A percentile compares a stretch with the other conserved stretches of the same genome.
phyloP scores from a whole-genome alignment of 805 yeast genomes.

The Wickerhamiella lipophila region DNA sequence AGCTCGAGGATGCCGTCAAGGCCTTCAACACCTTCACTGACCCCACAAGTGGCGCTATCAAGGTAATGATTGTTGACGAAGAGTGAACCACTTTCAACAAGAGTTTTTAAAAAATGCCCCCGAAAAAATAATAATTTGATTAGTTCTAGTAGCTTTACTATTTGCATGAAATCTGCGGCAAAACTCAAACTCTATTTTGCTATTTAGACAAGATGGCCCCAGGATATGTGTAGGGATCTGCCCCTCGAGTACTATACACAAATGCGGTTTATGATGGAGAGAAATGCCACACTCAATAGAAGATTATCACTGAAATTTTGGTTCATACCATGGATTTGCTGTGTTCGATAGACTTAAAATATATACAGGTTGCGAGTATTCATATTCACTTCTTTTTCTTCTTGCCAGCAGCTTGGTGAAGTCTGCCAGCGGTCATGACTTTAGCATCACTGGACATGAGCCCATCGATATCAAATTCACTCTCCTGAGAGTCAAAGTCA shows the following conservation, averaged over 20 bases:
- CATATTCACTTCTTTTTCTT: conserved; percentile 17
- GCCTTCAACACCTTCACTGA: conserved; percentile 35
- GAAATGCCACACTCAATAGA: too few relatives aligned
- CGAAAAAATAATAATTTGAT: too few relatives aligned
- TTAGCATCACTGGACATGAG: conserved; percentile 21
- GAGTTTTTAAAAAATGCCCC: background rate
- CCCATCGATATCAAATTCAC: conserved; percentile 20
- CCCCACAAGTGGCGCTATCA: conserved; percentile 36
- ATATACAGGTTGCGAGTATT: background rate
- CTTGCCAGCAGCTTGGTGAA: conserved; percentile 17
- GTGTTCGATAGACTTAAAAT: background rate
- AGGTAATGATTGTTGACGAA: conserved; percentile 36
- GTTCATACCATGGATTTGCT: too few relatives aligned
- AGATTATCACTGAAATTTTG: too few relatives aligned
- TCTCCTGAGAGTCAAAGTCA: conserved; percentile 11
- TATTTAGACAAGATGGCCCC: too few relatives aligned
- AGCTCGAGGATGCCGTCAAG: conserved; percentile 35
- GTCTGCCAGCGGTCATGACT: conserved; percentile 20
- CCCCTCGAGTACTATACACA: too few relatives aligned
- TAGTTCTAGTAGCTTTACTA: too few relatives aligned
- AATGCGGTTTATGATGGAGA: too few relatives aligned
- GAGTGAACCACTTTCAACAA: conserved; percentile 8
- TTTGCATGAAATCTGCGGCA: too few relatives aligned
- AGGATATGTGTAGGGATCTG: too few relatives aligned
- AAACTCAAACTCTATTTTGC: too few relatives aligned